Evolutionary conservation across 768 basidiomycete genomes (phyloP).

Genomic region (Mycena leptocephala): DNA sequence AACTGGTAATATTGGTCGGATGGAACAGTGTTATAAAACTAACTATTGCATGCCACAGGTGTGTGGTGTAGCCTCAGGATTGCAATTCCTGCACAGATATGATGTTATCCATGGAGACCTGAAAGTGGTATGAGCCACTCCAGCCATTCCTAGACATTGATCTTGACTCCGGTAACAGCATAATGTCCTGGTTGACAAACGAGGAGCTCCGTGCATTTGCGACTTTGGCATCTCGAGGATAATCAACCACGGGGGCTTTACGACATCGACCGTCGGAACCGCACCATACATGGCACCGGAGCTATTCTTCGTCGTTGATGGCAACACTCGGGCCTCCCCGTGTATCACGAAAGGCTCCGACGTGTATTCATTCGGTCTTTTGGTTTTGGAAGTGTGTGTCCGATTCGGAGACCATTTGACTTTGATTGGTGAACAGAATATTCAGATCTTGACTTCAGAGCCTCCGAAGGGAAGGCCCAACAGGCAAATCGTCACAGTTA

Average conservation of each 20-base stretch:
- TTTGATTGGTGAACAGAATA: not conserved
- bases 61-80: conserved; percentile 34
- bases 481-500: not conserved
- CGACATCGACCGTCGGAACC: conserved; percentile 27
- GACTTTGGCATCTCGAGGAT: conserved; percentile 42
- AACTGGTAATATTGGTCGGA: not conserved
- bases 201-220: conserved; percentile 23
- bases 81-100: conserved; percentile 38
- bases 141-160: no score
- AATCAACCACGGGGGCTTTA: conserved; percentile 17
- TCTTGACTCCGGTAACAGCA: no score
- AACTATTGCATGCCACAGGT: not conserved
- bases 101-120: conserved; percentile 43
- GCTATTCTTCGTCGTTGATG: conserved; percentile 13
- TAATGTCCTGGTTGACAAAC: no score
- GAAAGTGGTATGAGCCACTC: conserved; percentile 32
- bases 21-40: not conserved
- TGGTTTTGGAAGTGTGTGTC: conserved; percentile 28
- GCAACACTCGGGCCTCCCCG: not conserved
- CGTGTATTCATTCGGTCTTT: conserved; percentile 35
- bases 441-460: not conserved
- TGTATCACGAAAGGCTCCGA: conserved; percentile 23
- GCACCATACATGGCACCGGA: conserved; percentile 39
- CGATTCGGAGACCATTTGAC: not conserved
- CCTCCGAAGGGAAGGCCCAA: not conserved